A percentile compares a stretch with the other conserved stretches of the same genome.
Conservation (phyloP, 2,329 filamentous ascomycete species). For the Huntiella abstrusa region DNA sequence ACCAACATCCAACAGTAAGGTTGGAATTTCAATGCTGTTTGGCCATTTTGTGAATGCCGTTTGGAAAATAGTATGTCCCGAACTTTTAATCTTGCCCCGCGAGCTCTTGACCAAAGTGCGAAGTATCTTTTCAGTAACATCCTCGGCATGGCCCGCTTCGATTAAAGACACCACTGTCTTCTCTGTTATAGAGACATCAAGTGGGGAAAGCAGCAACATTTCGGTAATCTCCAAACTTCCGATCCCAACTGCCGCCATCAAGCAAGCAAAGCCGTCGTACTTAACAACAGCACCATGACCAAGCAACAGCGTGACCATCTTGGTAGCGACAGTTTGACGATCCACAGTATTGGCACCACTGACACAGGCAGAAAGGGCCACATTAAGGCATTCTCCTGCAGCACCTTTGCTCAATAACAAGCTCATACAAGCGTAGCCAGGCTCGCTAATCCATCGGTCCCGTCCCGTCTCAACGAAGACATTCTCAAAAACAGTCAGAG, state of each 20-base stretch:
- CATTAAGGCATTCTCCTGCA: not conserved
- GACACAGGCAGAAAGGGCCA: conserved; percentile 1
- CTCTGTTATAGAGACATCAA: too few relatives aligned
- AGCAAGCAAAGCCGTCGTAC: too few relatives aligned
- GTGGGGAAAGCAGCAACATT: too few relatives aligned
- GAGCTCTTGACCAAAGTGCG: too few relatives aligned
- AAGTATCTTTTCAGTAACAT: too few relatives aligned
- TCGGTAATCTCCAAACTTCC: too few relatives aligned
- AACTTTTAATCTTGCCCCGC: too few relatives aligned
- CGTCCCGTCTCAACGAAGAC: not conserved
- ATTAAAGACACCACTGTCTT: too few relatives aligned
- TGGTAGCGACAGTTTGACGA: not conserved
- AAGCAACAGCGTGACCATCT: conserved; percentile 17
- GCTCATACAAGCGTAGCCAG: conserved; percentile 19
- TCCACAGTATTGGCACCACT: not conserved
- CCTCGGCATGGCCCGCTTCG: too few relatives aligned
- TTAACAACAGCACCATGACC: conserved; percentile 25
- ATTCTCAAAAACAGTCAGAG: not conserved
- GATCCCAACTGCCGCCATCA: too few relatives aligned
- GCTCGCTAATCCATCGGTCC: conserved; percentile 5
- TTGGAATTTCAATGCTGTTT: conserved; percentile 31
- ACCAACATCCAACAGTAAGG: conserved; percentile 35
- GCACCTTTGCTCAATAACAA: conserved; percentile 32
- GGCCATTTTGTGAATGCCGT: conserved; percentile 34
- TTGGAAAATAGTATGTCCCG: too few relatives aligned